These are phyloP conservation scores for Boletus hoseneyae DNA, from an alignment of 1,284 basidiomycete genomes.

Conservation along the genomic window DNA sequence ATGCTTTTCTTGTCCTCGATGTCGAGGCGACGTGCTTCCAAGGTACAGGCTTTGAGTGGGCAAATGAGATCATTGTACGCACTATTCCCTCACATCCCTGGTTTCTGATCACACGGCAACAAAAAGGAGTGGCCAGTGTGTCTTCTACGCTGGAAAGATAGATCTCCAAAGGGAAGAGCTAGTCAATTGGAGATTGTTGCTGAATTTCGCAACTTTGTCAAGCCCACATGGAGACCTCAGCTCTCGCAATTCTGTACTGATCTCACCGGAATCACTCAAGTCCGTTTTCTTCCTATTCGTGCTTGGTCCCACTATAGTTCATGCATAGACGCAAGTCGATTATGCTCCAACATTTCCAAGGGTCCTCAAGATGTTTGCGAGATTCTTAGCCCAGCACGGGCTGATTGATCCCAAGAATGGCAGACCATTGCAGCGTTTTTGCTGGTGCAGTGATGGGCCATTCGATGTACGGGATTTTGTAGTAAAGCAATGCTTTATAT, in stretches of 20 bases:
- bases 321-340: slow-evolving; percentile 74
- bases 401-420: slow-evolving; percentile 59
- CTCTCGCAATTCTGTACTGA: slow-evolving; percentile 82
- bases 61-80: slow-evolving; percentile 92
- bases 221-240: slow-evolving; percentile 80
- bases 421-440: slow-evolving; percentile 56
- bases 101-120: slow-evolving; percentile 23
- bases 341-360: slow-evolving; percentile 71
- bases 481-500: slow-evolving; percentile 85
- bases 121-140: slow-evolving; percentile 85
- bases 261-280: slow-evolving; percentile 92
- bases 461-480: slow-evolving; percentile 85
- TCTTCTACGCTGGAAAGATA: slow-evolving; percentile 80
- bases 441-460: slow-evolving; percentile 79
- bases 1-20: slow-evolving; percentile 76
- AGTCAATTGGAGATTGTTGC: slow-evolving; percentile 63
- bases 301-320: slow-evolving; percentile 3
- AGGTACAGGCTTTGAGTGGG: slow-evolving; percentile 65
- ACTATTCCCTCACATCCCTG: slow-evolving; percentile 18
- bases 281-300: slow-evolving; percentile 35
- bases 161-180: slow-evolving; percentile 47
- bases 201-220: slow-evolving; percentile 87
- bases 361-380: slow-evolving; percentile 61
- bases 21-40: slow-evolving; percentile 88
- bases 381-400: slow-evolving; percentile 67